A percentile compares a stretch with the other conserved stretches of the same genome.
Conservation (phyloP, 495 filamentous ascomycete species). For the Penicillium coffeae region DNA sequence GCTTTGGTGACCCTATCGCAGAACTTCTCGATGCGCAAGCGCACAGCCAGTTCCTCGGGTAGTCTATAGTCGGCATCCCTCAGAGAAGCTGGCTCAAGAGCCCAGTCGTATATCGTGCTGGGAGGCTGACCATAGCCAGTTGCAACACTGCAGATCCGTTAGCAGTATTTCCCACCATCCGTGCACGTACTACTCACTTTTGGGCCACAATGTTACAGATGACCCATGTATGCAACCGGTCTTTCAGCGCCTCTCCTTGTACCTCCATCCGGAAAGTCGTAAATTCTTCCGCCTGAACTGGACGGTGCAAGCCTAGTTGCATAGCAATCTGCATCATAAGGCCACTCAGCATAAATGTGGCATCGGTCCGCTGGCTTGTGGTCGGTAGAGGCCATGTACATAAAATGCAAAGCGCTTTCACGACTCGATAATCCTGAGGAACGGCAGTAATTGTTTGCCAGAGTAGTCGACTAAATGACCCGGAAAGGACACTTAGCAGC, state of each 20-base stretch:
- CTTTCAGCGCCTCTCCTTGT: conserved; percentile 77
- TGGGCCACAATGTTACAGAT: conserved; percentile 91
- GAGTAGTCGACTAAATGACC: conserved; percentile 67
- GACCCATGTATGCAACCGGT: conserved; percentile 85
- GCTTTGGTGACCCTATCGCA: conserved; percentile 81
- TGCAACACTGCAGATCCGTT: conserved; percentile 59
- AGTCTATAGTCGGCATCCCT: conserved; percentile 62
- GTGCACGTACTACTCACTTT: conserved; percentile 55
- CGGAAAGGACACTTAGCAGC: conserved; percentile 66
- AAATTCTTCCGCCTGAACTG: conserved; percentile 88
- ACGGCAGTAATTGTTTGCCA: conserved; percentile 80
- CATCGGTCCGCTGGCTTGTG: conserved; percentile 78
- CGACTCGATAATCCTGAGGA: conserved; percentile 79
- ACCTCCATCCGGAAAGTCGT: conserved; percentile 76
- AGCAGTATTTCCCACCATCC: too few species aligned
- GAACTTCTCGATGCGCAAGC: conserved; percentile 80
- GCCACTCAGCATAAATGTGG: conserved; percentile 84
- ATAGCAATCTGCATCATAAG: conserved; percentile 95
- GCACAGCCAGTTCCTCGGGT: conserved; percentile 61
- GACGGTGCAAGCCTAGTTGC: conserved; percentile 84
- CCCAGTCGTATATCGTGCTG: conserved; percentile 82
- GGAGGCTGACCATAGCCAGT: conserved; percentile 90
- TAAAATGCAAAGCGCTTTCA: conserved; percentile 84
- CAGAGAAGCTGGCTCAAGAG: conserved; percentile 62
- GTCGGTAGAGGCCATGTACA: conserved; percentile 92